Conservation (phyloP, 2,329 filamentous ascomycete genomes). For the Fusarium agapanthi region DNA sequence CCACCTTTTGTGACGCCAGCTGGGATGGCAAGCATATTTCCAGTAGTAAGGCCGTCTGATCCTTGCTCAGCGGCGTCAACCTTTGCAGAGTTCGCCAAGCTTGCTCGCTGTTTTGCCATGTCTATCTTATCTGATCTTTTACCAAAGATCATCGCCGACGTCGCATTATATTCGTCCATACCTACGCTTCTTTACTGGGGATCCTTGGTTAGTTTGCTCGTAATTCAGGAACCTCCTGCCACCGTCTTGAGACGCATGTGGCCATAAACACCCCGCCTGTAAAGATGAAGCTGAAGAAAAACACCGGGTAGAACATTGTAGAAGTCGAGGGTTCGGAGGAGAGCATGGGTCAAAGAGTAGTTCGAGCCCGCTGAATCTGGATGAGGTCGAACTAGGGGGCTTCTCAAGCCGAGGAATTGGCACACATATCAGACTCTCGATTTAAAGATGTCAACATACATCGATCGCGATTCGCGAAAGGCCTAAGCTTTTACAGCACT, state of each 20-base stretch:
- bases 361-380: not conserved
- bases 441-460: slow-evolving; percentile 4
- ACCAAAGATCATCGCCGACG: slow-evolving; percentile 53
- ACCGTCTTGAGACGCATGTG: slow-evolving; percentile 13
- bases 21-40: slow-evolving; percentile 9
- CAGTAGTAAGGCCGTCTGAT: slow-evolving; percentile 20
- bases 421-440: not conserved
- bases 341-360: not conserved
- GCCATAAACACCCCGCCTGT: slow-evolving; percentile 23
- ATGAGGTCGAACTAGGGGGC: not conserved
- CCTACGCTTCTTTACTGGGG: slow-evolving; percentile 7
- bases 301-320: not conserved
- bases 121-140: slow-evolving; percentile 41
- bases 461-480: slow-evolving; percentile 4
- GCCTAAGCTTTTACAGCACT: not conserved
- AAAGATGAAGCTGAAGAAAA: slow-evolving; percentile 10
- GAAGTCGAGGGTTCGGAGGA: not conserved
- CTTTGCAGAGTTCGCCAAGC: slow-evolving; percentile 10
- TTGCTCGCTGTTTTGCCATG: not conserved
- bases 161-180: slow-evolving; percentile 26
- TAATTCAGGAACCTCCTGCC: slow-evolving; percentile 13
- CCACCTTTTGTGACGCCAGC: slow-evolving; percentile 1
- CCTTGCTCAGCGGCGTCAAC: slow-evolving; percentile 14
- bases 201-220: slow-evolving; percentile 19
- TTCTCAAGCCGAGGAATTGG: not conserved